Base-by-base conservation (phyloP, 495 filamentous ascomycete species). In the Xylaria cubensis region DNA sequence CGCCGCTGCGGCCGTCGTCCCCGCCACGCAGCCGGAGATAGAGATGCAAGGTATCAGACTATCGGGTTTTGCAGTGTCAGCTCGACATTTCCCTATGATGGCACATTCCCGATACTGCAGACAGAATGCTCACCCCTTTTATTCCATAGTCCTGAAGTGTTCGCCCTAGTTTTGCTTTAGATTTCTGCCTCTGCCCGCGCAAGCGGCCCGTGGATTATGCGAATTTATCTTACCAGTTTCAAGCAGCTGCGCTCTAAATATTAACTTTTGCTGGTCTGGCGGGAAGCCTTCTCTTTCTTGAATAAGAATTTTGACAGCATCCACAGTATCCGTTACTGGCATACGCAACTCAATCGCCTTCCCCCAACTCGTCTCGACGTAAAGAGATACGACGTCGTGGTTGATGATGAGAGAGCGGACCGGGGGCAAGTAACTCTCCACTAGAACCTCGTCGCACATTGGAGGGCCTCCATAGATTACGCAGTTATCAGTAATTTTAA, bases 141-240 rank as follows among this genome's bases (percentile, higher is more conserved):
- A 59, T 59, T 59, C 56, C 56, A 36, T 59, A 59, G 29, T 59
- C 56, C 56, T 5, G 6, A 9, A 59, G 56, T 59, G 56, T 59
- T 36, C 56, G 56, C 17, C 17, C 56, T 59, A 29, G 56, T 4
- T 19, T 19, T 4, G 24, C 6, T 59, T 59, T 36, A 59, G 56
- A 26, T 59, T 59, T 59, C 56, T 15, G 29, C 17, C 13, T 36
- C n/a, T n/a, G n/a, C n/a, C n/a, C n/a, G 56, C 32, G 17, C 56
- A 59, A 9, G 10, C 6, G 56, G 32, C 56, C 6, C 26, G 56
- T 59, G 1, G 56, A 59, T 8, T 34, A 26, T 36, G 24, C 32
- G 21, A 36, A 1, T 12, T 8, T 59, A 15, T 9, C 56, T 59
- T 59, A 59, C 56, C 24, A 13, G 34, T 29, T 4, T 59, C 56